Percentiles rank a stretch among this genome's conserved stretches.
Conservation (phyloP, 2,329 filamentous ascomycete species). For the Stagonosporopsis cucurbitacearum region DNA sequence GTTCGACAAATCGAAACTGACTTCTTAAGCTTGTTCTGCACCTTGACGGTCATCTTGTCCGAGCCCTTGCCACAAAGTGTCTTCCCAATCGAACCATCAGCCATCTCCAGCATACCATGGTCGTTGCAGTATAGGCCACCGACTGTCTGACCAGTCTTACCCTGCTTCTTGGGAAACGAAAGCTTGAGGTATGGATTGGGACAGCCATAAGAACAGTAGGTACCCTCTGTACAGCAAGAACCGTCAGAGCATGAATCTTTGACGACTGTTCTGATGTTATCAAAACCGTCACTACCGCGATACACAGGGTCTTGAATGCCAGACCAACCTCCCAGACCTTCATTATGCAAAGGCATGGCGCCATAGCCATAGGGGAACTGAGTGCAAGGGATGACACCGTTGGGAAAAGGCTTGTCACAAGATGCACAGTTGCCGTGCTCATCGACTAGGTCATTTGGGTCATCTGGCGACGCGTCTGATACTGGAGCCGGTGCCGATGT, state of each 20-base stretch:
- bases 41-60: slow-evolving; percentile 67
- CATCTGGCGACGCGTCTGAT: slow-evolving; percentile 21
- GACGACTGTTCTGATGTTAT: slow-evolving; percentile 69
- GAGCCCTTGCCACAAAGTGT: slow-evolving; percentile 78
- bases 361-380: slow-evolving; percentile 83
- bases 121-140: slow-evolving; percentile 85
- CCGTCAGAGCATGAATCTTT: slow-evolving; percentile 64
- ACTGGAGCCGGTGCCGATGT: slow-evolving; percentile 10
- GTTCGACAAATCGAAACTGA: slow-evolving; percentile 85
- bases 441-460: slow-evolving; percentile 28
- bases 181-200: slow-evolving; percentile 90
- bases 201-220: slow-evolving; percentile 93
- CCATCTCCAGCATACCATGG: slow-evolving; percentile 78
- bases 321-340: slow-evolving; percentile 75
- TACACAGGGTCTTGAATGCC: slow-evolving; percentile 70
- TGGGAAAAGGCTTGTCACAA: slow-evolving; percentile 73
- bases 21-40: slow-evolving; percentile 74
- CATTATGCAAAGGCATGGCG: slow-evolving; percentile 72
- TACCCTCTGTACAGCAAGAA: slow-evolving; percentile 63
- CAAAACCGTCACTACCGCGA: slow-evolving; percentile 49
- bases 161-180: slow-evolving; percentile 85
- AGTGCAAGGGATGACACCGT: slow-evolving; percentile 73
- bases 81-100: slow-evolving; percentile 58
- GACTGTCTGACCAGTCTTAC: slow-evolving; percentile 79
- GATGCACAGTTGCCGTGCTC: slow-evolving; percentile 52